A percentile compares a stretch with the other conserved stretches of the same genome.
These are phyloP conservation scores for Trichoderma arundinaceum DNA, from an alignment of 2,329 filamentous ascomycete genomes.

Conservation along the genomic window DNA sequence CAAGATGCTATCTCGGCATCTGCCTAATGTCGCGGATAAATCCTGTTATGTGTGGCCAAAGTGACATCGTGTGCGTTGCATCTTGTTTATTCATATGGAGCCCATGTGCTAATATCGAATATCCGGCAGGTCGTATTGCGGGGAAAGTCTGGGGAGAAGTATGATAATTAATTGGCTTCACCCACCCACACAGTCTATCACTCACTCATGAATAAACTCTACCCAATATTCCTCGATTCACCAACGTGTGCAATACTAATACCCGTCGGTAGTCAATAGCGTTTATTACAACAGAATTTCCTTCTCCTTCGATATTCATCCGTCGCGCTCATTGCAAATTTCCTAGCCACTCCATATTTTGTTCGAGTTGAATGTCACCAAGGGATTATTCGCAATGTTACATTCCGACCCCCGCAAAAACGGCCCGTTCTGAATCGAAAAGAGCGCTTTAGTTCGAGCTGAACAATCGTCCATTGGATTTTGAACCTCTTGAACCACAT, in stretches of 20 bases:
- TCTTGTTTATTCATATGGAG: neutral
- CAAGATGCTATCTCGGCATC: conserved; percentile 2
- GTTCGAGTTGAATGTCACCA: neutral
- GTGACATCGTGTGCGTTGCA: neutral
- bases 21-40: conserved; percentile 29
- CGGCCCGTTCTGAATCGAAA: neutral
- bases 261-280: conserved; percentile 9
- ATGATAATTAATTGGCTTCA: neutral
- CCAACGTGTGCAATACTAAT: neutral
- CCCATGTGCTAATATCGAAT: too few relatives aligned
- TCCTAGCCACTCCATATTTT: neutral
- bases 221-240: neutral
- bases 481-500: neutral
- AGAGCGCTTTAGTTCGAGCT: neutral
- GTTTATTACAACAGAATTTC: neutral
- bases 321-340: conserved; percentile 13
- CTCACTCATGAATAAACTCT: neutral
- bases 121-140: neutral
- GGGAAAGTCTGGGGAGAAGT: conserved; percentile 25
- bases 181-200: neutral
- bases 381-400: conserved; percentile 6
- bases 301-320: neutral
- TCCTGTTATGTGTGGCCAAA: neutral
- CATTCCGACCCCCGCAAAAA: conserved; percentile 2
- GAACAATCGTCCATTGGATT: neutral